phyloP scores from a whole-genome alignment of 768 basidiomycete species.

The Leccinum subtestaceum region DNA sequence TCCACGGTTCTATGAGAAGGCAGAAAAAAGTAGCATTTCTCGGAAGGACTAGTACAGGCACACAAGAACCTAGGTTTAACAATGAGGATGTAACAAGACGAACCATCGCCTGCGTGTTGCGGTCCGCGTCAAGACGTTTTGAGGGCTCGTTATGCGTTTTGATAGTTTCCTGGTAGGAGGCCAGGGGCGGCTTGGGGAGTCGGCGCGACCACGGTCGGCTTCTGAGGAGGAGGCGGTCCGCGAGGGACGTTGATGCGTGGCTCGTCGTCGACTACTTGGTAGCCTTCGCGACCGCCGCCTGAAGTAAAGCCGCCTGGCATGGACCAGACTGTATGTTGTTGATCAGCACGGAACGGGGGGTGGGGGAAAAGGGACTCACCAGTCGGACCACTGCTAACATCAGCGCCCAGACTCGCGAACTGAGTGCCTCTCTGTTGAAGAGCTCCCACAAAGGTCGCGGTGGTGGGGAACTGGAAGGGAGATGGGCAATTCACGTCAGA shows the following conservation, averaged over 20 bases:
- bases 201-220: conserved; percentile 8
- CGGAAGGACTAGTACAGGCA: background rate
- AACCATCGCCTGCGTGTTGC: background rate
- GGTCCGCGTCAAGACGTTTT: background rate
- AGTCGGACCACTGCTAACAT: conserved; percentile 51
- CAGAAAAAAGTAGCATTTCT: background rate
- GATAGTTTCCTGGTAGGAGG: conserved; percentile 26
- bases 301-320: conserved; percentile 75
- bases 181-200: conserved; percentile 14
- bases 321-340: conserved; percentile 56
- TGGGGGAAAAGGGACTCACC: conserved; percentile 34
- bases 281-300: conserved; percentile 46
- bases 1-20: background rate
- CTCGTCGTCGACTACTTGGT: conserved; percentile 59
- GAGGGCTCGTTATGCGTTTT: conserved; percentile 14
- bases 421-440: conserved; percentile 59
- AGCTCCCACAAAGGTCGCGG: conserved; percentile 47
- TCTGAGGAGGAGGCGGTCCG: conserved; percentile 17
- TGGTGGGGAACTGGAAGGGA: conserved; percentile 53
- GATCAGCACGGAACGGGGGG: background rate
- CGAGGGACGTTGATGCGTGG: conserved; percentile 19
- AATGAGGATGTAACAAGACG: background rate
- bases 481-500: background rate
- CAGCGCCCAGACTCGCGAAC: conserved; percentile 50
- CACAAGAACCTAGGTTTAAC: background rate